A percentile compares a stretch with the other conserved stretches of the same genome.
These are phyloP conservation scores for Cryomyces antarcticus DNA, from an alignment of 495 filamentous ascomycete genomes.

Conservation along the genomic window DNA sequence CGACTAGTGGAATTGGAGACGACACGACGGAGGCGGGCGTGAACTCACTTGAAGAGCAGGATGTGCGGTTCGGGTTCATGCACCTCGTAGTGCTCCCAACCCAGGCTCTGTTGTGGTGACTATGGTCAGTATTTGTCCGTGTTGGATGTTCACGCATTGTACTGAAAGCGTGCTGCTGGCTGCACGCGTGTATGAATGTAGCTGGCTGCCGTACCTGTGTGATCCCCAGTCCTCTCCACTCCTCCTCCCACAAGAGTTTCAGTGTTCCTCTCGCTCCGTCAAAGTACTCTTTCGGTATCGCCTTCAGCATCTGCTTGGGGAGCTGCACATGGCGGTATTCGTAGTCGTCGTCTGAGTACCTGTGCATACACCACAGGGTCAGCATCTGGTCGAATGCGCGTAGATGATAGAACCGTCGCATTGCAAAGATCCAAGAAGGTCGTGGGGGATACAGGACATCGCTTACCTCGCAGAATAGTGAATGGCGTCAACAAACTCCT, in stretches of 20 bases:
- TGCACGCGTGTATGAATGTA: no score
- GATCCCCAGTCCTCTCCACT: constrained; percentile 91
- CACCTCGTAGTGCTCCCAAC: constrained; percentile 98
- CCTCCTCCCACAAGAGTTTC: constrained; percentile 94
- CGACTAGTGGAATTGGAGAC: neutral
- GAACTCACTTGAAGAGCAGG: constrained; percentile 81
- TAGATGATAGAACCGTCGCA: neutral
- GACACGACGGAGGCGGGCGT: neutral
- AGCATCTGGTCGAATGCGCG: neutral
- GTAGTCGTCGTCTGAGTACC: constrained; percentile 72
- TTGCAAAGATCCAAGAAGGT: neutral
- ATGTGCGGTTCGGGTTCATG: constrained; percentile 98
- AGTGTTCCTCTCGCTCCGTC: constrained; percentile 75
- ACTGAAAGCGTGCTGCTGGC: neutral
- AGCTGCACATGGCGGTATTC: constrained; percentile 95
- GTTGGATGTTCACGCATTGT: neutral
- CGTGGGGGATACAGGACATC: neutral
- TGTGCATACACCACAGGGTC: constrained; percentile 12
- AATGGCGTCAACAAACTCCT: constrained; percentile 80
- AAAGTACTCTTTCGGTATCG: constrained; percentile 88
- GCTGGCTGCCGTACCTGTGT: constrained; percentile 47
- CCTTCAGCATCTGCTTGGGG: constrained; percentile 93
- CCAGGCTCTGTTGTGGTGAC: constrained; percentile 48
- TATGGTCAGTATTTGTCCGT: neutral
- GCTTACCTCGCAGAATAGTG: constrained; percentile 84